Evolutionary conservation across 441 rosid genomes (phyloP), one percentile per base, ranked within the genome.

Genomic region (Cnidoscolus chayamansa): DNA sequence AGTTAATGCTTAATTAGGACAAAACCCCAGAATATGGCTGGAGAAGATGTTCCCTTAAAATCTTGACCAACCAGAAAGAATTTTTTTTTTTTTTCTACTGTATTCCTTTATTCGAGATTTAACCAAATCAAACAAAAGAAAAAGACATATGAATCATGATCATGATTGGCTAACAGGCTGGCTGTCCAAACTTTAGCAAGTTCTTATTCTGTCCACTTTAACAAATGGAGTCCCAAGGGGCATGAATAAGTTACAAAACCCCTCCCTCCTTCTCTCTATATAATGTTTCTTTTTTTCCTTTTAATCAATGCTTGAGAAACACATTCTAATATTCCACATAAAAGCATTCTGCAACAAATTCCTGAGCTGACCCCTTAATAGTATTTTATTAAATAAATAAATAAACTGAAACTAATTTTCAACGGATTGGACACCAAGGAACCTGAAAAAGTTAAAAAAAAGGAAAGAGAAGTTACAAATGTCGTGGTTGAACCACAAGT

Each of bases 201-300:
- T 48, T 66, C 56, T 56, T 68, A 54, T 68, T 68, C 72, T 68
- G 25, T 25, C 72, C 62, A 30, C 43, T 49, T 2, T 7, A 63
- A 45, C 53, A 19, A 47, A 49, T 31, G 62, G 20, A 15, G 6
- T 31, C 61, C 61, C 67, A 51, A 7, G 13, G 15, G 53, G 12
- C 25, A 25, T 25, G 25, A 25, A 25, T 25, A 25, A 25, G 16
- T 50, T 30, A 31, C 67, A 63, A 68, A 61, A 32, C 40, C 17
- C 11, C 15, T 5, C 1, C 10, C 6, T 10, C 6, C 1, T 47
- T 47, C 10, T 7, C 25, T 25, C 25, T 25, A 25, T 25, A 25
- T 25, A 25, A 25, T 25, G 25, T 25, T 25, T 25, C 25, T 25
- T 25, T 25, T 25, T 25, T 25, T 25, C 25, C 25, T 25, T 25